A percentile compares a stretch with the other conserved stretches of the same genome.
These are phyloP conservation scores for Waltergamsia citrina DNA, from an alignment of 2,329 filamentous ascomycete species.

Conservation along the genomic window DNA sequence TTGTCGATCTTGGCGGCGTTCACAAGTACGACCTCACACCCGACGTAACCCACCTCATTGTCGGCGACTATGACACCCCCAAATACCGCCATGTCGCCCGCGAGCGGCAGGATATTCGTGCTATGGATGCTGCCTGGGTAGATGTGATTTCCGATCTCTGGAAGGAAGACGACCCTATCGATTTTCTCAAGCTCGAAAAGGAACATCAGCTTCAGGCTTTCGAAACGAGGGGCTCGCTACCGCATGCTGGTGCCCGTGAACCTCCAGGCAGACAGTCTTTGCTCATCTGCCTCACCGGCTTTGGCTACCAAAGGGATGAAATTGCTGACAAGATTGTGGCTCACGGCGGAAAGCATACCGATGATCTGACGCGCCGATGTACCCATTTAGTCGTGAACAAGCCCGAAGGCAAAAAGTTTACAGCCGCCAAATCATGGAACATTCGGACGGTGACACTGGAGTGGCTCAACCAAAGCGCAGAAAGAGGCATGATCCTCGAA, in stretches of 20 bases:
- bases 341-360: slow-evolving; percentile 77
- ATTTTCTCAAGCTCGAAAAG: slow-evolving; percentile 60
- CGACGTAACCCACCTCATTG: slow-evolving; percentile 88
- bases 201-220: slow-evolving; percentile 57
- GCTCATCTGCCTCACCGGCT: slow-evolving; percentile 46
- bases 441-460: slow-evolving; percentile 71
- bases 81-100: slow-evolving; percentile 96
- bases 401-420: slow-evolving; percentile 82
- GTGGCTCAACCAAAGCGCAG: slow-evolving; percentile 78
- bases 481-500: slow-evolving; percentile 83
- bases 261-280: slow-evolving; percentile 21
- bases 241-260: slow-evolving; percentile 9
- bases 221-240: slow-evolving; percentile 35
- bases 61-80: slow-evolving; percentile 78
- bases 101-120: slow-evolving; percentile 75
- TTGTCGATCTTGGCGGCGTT: slow-evolving; percentile 72
- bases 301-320: slow-evolving; percentile 53
- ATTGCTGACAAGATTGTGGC: slow-evolving; percentile 58
- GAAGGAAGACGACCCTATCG: slow-evolving; percentile 71
- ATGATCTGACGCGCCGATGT: slow-evolving; percentile 75
- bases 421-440: slow-evolving; percentile 74
- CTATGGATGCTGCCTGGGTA: slow-evolving; percentile 77
- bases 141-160: slow-evolving; percentile 70
- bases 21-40: slow-evolving; percentile 92
- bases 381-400: slow-evolving; percentile 79